A percentile compares a stretch with the other conserved stretches of the same genome.
Conservation (phyloP, 2,329 filamentous ascomycete species). For the Teratosphaeria zuluensis region DNA sequence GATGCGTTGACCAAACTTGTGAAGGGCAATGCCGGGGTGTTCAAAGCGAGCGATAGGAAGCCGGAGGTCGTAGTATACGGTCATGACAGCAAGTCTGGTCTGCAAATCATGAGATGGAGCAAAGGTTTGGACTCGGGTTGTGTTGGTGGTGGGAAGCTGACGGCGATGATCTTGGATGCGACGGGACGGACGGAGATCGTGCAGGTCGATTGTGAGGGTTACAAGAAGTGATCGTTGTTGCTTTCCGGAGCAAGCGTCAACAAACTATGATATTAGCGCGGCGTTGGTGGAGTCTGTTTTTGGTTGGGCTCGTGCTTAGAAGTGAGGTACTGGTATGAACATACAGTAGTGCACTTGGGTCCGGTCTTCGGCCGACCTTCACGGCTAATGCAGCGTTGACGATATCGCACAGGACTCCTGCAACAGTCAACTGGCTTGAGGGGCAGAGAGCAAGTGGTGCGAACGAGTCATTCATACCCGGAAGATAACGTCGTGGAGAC, state of each 20-base stretch:
- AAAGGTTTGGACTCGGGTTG: constrained; percentile 83
- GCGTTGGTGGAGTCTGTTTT: background rate
- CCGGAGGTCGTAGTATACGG: constrained; percentile 67
- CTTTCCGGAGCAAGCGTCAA: background rate
- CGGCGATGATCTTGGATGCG: constrained; percentile 64
- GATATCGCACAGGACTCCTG: too few species aligned
- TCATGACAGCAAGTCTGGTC: constrained; percentile 67
- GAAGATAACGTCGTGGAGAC: too few species aligned
- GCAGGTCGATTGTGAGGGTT: constrained; percentile 33
- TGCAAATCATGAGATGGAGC: constrained; percentile 59
- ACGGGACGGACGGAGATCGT: constrained; percentile 27
- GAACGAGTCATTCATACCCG: too few species aligned
- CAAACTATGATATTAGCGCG: background rate
- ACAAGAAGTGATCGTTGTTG: constrained; percentile 5
- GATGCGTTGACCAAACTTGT: constrained; percentile 6
- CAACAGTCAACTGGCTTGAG: too few species aligned
- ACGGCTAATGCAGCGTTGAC: too few species aligned
- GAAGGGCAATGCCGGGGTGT: constrained; percentile 3
- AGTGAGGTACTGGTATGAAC: background rate
- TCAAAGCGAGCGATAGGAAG: constrained; percentile 24
- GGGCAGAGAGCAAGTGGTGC: too few species aligned
- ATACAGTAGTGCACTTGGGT: background rate
- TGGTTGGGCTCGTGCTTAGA: background rate
- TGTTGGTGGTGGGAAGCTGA: constrained; percentile 63
- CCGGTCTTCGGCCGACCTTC: background rate